Conservation (phyloP, 2,329 filamentous ascomycete genomes). For the Trichoderma breve region DNA sequence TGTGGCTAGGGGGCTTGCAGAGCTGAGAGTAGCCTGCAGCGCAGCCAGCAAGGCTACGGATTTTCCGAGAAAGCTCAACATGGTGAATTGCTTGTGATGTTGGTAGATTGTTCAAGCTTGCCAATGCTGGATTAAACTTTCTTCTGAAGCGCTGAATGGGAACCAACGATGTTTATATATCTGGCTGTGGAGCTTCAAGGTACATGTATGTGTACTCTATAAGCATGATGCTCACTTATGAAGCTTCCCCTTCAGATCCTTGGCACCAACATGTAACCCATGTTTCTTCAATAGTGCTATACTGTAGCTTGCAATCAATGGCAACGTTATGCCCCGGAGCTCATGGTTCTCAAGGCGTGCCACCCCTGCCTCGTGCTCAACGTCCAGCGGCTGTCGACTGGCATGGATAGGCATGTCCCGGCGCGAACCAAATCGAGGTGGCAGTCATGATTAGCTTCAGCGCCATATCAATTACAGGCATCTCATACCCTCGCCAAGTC, state of each 20-base stretch:
- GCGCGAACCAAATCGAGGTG: background rate
- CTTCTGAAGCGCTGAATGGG: background rate
- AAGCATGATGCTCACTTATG: background rate
- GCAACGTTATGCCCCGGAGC: slow-evolving; percentile 7
- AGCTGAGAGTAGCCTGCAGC: slow-evolving; percentile 26
- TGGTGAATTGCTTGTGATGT: background rate
- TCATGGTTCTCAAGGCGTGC: background rate
- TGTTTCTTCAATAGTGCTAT: background rate
- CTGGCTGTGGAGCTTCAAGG: background rate
- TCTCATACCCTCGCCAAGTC: slow-evolving; percentile 9
- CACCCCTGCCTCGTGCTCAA: background rate
- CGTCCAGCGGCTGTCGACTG: background rate
- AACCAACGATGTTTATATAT: slow-evolving; percentile 3
- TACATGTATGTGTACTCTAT: background rate
- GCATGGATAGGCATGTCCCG: slow-evolving; percentile 1
- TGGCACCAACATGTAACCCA: slow-evolving; percentile 8
- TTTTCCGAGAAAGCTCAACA: slow-evolving; percentile 26
- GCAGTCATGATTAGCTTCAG: background rate
- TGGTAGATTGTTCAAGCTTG: background rate
- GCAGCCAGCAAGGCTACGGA: slow-evolving; percentile 30
- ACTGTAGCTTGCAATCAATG: background rate
- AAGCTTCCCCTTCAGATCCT: background rate
- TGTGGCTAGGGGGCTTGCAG: slow-evolving; percentile 25
- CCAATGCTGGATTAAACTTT: background rate
- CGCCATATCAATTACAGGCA: slow-evolving; percentile 1